Evolutionary conservation across 805 yeast species (phyloP), one percentile per base, ranked within the genome.

Genomic region (Myxozyma udenii): DNA sequence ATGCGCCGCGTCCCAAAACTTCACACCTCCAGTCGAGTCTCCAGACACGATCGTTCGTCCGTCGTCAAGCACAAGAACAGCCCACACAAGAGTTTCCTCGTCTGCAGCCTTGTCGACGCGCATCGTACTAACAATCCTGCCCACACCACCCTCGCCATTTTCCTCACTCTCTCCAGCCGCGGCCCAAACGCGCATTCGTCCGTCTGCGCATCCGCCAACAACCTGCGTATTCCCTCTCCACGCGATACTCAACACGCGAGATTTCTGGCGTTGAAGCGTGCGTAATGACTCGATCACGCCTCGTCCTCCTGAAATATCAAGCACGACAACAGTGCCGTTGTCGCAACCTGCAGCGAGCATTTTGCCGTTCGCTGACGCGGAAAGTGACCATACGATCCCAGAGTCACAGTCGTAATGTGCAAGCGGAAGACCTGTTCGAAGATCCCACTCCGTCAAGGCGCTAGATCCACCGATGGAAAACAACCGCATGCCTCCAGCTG

Each of bases 401-500:
- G 95, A 86, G 66, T 89, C 87, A 71, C 96, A 87, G 66, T 90
- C 95, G 64, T 82, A 82, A 66, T 89, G 86, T 44, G 74, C 76
- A 45, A 79, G 64, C 3, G 96, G 95, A 48, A 77, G 69, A 2
- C 95, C 88, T 0, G 86, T 83, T 1, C 71, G 61, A 46, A 90
- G 70, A 66, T 90, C 85, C 98, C 98, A 93, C 67, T 93, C 98
- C 2, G 96, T 88, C 43, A 93, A 74, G 42, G 77, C 77, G 3
- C 96, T 85, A 0, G 97, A 87, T 4, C 97, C 98, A 41, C 98
- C 98, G 58, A 89, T 87, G 33, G 96, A 85, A 66, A 91, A 93
- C 43, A 93, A 74, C 58, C 98, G 77, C 21, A 46, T 35, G n/a
- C 73, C 75, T 11, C 74, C 75, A 2, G 74, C 75, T 6, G 71